Conservation (phyloP, 2,329 filamentous ascomycete species). For the Tolypocladium nubicola region DNA sequence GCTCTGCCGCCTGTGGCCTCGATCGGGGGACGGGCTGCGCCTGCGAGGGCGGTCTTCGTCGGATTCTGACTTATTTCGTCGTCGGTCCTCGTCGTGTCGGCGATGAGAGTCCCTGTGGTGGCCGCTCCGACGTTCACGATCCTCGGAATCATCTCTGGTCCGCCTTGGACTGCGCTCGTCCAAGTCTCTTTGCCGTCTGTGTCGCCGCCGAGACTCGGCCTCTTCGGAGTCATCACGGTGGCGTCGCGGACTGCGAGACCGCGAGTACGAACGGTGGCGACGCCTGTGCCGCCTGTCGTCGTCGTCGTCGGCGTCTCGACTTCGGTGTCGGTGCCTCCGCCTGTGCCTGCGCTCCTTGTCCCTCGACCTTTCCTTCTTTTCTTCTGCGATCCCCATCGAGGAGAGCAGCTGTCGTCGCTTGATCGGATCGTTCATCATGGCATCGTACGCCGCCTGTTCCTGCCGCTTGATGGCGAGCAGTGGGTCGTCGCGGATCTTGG, state of each 20-base stretch:
- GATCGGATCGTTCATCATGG: slow-evolving; percentile 68
- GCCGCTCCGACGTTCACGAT: slow-evolving; percentile 8
- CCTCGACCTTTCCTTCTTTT: slow-evolving; percentile 26
- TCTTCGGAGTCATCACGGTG: slow-evolving; percentile 13
- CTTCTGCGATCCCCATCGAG: slow-evolving; percentile 46
- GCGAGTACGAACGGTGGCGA: slow-evolving; percentile 30
- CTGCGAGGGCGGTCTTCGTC: slow-evolving; percentile 8
- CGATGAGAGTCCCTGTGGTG: slow-evolving; percentile 6
- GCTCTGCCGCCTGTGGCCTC: neutral
- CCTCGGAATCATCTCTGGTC: slow-evolving; percentile 8
- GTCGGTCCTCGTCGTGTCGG: slow-evolving; percentile 18
- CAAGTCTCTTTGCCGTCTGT: slow-evolving; percentile 13
- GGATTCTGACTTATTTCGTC: slow-evolving; percentile 3
- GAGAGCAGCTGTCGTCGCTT: slow-evolving; percentile 58
- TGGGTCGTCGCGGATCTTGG: slow-evolving; percentile 85
- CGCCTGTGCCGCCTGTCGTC: slow-evolving; percentile 16
- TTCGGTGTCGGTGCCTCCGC: slow-evolving; percentile 25
- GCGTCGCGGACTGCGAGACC: slow-evolving; percentile 31
- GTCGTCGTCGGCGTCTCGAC: slow-evolving; percentile 1
- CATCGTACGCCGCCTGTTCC: slow-evolving; percentile 71
- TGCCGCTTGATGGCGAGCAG: slow-evolving; percentile 87
- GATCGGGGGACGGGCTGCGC: neutral
- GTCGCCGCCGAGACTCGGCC: slow-evolving; percentile 1
- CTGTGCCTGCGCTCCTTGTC: slow-evolving; percentile 24
- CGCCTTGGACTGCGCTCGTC: slow-evolving; percentile 11